Evolutionary conservation across 495 filamentous ascomycete species (phyloP).

Genomic region (Xylaria sp.): DNA sequence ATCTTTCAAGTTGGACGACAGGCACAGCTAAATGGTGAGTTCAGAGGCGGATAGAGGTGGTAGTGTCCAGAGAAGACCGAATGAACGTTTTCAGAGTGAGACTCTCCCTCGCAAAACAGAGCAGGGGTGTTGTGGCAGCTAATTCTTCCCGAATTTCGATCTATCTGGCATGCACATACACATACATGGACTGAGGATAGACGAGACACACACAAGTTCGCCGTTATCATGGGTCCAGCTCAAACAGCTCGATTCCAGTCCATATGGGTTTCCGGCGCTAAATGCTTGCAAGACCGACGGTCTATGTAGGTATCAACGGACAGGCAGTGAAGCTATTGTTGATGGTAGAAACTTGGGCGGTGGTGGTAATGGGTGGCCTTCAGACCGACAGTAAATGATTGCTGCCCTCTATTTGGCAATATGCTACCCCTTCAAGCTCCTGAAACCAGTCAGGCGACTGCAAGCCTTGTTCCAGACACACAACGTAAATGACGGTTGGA

Average conservation of each 20-base stretch:
- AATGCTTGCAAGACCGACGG: not conserved
- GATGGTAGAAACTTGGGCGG: not conserved
- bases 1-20: not conserved
- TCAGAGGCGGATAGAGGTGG: not conserved
- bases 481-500: conserved; percentile 2
- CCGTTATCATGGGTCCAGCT: conserved; percentile 8
- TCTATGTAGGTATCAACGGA: not conserved
- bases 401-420: conserved; percentile 9
- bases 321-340: not conserved
- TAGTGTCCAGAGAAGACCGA: not conserved
- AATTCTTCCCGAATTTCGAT: conserved; percentile 18
- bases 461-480: conserved; percentile 11
- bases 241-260: conserved; percentile 14
- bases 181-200: conserved; percentile 22
- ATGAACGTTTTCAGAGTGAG: conserved; percentile 13
- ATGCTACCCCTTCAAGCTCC: conserved; percentile 14
- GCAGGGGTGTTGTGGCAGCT: not conserved
- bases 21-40: not conserved
- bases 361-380: not conserved
- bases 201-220: not conserved
- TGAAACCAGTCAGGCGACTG: conserved; percentile 8
- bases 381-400: not conserved
- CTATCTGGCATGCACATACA: conserved; percentile 26
- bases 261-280: conserved; percentile 1
- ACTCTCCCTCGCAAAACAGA: not conserved